Conservation (phyloP, 331 rosid species). For the Rosa hybrid region DNA sequence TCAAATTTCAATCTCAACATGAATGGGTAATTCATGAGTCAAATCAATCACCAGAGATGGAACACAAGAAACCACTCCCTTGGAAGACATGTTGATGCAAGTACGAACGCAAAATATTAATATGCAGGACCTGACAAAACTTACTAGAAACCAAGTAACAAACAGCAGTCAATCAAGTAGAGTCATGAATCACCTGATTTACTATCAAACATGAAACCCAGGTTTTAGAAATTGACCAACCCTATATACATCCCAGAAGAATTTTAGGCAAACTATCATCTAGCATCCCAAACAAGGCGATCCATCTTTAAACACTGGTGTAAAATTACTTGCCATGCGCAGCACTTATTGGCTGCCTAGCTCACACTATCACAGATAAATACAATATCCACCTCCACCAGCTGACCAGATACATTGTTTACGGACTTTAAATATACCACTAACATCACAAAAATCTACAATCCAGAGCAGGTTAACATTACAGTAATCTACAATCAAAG, state of each 20-base stretch:
- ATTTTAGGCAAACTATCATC: neutral
- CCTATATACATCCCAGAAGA: too few relatives aligned
- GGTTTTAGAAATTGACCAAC: too few relatives aligned
- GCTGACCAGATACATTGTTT: neutral
- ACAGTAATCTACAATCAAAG: too few relatives aligned
- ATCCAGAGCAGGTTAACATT: neutral
- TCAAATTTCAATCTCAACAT: neutral
- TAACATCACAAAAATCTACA: neutral
- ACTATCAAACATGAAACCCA: too few relatives aligned
- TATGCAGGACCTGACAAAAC: neutral
- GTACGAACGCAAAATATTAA: neutral
- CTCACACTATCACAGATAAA: neutral
- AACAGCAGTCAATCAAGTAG: neutral
- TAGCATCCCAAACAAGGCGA: neutral
- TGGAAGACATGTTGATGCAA: neutral
- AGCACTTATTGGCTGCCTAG: neutral
- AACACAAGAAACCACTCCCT: neutral
- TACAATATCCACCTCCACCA: neutral
- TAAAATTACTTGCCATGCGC: neutral
- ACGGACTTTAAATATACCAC: too few relatives aligned
- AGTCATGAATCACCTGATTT: neutral
- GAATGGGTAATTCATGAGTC: too few relatives aligned
- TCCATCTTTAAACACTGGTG: neutral
- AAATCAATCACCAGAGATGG: neutral
- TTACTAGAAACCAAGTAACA: neutral